Base-by-base conservation (phyloP, 1,284 basidiomycete genomes). In the Heterobasidion parviporum region DNA sequence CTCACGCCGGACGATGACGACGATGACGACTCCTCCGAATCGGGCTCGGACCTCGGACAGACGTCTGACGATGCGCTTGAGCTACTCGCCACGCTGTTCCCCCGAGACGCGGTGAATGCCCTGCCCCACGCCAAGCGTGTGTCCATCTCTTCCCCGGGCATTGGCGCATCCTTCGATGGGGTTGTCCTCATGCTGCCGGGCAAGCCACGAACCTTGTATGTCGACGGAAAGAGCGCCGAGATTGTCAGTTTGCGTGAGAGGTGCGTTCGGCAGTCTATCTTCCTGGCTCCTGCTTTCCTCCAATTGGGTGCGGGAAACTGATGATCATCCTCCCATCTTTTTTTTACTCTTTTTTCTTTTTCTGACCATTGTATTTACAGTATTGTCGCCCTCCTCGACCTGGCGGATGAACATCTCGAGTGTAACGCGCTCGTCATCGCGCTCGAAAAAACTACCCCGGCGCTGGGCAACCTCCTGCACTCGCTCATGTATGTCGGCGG, bases 401-500 rank as follows among this genome's bases (percentile, higher is more conserved):
- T 92, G 33, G 89, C 89, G 55, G 87, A 89, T 67, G 89, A 92
- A 68, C 81, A 79, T 59, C 74, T 92, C 43, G 77, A 79, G 64
- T 91, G 89, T 67, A 79, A 78, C 48, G 83, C 85, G n/a, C 78
- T 92, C 46, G 77, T 91, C 58, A 90, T 92, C 62, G 85, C 79
- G 18, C 70, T 89, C 57, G 83, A 87, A 66, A 80, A 82, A 62
- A 74, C 76, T 1, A 81, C 79, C 45, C 74, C 78, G 14, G 72
- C 72, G 41, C 72, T 88, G 53, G 77, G 81, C 61, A 77, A 81
- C 61, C 70, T 90, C 54, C 73, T 91, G 52, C 89, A 91, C 65
- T 85, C 88, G 52, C 77, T 91, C 59, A 87, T 91, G 86, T 92
- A 91, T 69, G 85, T 90, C 54, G 88, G 88, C 59, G 89, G 85